Percentiles rank a stretch among this genome's conserved stretches.
Conservation (phyloP, 306 rosid genomes). For the Potentilla sterilis region DNA sequence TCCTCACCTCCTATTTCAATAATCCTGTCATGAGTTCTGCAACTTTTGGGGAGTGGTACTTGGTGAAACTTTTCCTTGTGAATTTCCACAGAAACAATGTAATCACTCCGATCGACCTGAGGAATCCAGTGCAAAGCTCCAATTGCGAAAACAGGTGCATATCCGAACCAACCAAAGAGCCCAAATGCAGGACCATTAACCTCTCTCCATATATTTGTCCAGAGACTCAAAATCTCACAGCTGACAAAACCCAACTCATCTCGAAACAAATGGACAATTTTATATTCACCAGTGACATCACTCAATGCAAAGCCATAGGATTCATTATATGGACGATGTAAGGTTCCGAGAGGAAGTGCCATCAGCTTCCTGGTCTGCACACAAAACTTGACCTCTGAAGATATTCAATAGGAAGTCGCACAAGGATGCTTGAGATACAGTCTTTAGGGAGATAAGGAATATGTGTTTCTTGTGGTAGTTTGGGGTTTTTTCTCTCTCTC, state of each 20-base stretch:
- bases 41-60: constrained; percentile 32
- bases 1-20: constrained; percentile 33
- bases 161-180: constrained; percentile 40
- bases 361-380: constrained; percentile 36
- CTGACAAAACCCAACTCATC: constrained; percentile 28
- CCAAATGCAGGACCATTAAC: constrained; percentile 43
- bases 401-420: too few species aligned
- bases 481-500: too few species aligned
- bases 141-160: constrained; percentile 37
- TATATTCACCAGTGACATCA: constrained; percentile 31
- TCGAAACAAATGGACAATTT: constrained; percentile 47
- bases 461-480: too few species aligned
- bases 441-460: too few species aligned
- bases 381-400: too few species aligned
- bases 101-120: constrained; percentile 32
- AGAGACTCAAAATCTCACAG: constrained; percentile 43
- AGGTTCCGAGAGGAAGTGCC: constrained; percentile 43
- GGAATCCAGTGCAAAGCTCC: constrained; percentile 59
- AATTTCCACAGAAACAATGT: constrained; percentile 36
- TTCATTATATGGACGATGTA: constrained; percentile 24
- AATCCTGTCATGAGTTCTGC: constrained; percentile 36
- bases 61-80: constrained; percentile 39
- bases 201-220: constrained; percentile 38
- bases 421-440: too few species aligned
- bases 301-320: constrained; percentile 43